These are phyloP conservation scores for Voacanga thouarsii DNA, from an alignment of 257 asterid genomes.

Conservation along the genomic window DNA sequence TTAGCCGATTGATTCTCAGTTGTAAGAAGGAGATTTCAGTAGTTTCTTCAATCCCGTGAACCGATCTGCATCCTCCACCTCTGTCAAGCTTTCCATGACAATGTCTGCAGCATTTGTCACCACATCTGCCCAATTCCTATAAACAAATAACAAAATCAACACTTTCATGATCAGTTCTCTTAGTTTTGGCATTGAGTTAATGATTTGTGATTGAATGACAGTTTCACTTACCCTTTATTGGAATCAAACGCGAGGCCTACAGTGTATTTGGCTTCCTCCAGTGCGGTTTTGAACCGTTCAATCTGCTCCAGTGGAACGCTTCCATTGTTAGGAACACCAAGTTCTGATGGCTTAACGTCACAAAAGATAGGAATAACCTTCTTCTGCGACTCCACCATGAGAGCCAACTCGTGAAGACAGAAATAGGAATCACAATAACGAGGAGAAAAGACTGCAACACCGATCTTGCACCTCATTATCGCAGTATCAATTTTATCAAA, in stretches of 20 bases:
- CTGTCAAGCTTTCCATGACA: conserved; percentile 46
- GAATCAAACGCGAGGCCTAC: conserved; percentile 50
- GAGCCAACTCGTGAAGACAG: conserved; percentile 54
- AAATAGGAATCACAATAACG: conserved; percentile 52
- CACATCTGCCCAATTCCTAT: conserved; percentile 57
- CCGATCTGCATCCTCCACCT: conserved; percentile 33
- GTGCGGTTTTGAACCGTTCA: conserved; percentile 33
- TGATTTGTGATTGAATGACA: not conserved
- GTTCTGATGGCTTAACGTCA: conserved; percentile 51
- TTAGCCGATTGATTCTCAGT: not conserved
- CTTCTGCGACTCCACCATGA: conserved; percentile 39
- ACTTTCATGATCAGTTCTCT: not conserved
- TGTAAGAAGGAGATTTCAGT: not conserved
- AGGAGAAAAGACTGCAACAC: conserved; percentile 50
- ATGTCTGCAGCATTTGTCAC: conserved; percentile 38
- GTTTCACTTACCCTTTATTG: conserved; percentile 31
- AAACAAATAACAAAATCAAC: not conserved
- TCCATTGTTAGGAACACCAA: conserved; percentile 20
- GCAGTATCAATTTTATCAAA: conserved; percentile 49
- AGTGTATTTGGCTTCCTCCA: conserved; percentile 52
- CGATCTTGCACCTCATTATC: conserved; percentile 38
- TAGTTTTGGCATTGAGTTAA: not conserved
- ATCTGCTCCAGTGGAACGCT: conserved; percentile 16
- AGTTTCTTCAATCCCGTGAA: not conserved
- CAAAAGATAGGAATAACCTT: conserved; percentile 48